These are phyloP conservation scores for Celoporthe dispersa DNA, from an alignment of 2,329 filamentous ascomycete genomes.

Conservation along the genomic window DNA sequence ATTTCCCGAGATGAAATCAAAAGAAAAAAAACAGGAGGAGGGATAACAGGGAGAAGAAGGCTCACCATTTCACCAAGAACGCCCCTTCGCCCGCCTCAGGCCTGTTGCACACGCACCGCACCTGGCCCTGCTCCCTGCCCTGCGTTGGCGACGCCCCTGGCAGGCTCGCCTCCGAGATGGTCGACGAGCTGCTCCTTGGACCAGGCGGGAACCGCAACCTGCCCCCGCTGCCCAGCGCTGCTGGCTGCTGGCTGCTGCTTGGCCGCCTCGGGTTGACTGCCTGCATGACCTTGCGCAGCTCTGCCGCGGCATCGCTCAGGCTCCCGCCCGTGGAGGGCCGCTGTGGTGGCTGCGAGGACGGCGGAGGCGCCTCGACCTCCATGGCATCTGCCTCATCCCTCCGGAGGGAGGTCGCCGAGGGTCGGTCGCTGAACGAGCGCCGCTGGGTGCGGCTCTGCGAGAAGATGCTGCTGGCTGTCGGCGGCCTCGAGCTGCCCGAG, in stretches of 20 bases:
- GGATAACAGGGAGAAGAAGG: constrained; percentile 17
- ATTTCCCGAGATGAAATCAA: not conserved
- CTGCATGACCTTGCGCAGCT: constrained; percentile 62
- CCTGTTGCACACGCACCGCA: constrained; percentile 62
- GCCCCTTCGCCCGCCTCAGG: constrained; percentile 50
- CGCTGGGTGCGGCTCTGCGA: constrained; percentile 18
- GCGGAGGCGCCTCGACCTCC: constrained; percentile 17
- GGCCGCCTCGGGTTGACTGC: constrained; percentile 42
- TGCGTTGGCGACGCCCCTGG: constrained; percentile 46
- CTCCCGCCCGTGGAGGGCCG: constrained; percentile 27
- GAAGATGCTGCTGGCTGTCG: constrained; percentile 28
- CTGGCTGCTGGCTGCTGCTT: constrained; percentile 21
- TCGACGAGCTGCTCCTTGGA: constrained; percentile 39
- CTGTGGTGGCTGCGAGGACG: constrained; percentile 13
- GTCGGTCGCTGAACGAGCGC: constrained; percentile 24
- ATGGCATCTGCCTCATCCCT: constrained; percentile 16
- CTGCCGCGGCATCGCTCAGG: constrained; percentile 61
- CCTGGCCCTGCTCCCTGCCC: constrained; percentile 46
- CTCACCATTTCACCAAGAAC: constrained; percentile 69
- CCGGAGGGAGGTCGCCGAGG: constrained; percentile 6
- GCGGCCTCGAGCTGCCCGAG: constrained; percentile 22
- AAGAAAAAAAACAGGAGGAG: not conserved
- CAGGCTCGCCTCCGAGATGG: constrained; percentile 56
- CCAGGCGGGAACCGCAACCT: constrained; percentile 42
- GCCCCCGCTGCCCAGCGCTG: constrained; percentile 30